Conservation (phyloP, 768 basidiomycete species). For the Termitomyces sp. region DNA sequence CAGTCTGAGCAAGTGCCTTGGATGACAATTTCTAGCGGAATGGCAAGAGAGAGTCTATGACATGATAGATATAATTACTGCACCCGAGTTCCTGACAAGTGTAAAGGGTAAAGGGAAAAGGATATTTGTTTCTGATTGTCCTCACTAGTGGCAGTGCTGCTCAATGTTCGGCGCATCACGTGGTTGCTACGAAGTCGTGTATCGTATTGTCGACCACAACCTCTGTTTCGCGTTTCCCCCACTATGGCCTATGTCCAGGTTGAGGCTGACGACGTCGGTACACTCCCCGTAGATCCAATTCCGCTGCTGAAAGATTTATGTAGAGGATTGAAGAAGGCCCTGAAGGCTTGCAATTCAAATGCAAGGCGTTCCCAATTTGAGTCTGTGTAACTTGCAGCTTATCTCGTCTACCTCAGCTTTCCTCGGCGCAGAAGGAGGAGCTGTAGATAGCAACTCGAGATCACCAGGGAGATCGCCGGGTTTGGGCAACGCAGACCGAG, state of each 20-base stretch:
- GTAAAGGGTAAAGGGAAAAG: too few relatives aligned
- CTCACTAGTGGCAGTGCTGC: neutral
- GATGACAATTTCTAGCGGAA: too few relatives aligned
- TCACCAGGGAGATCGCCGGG: slow-evolving; percentile 29
- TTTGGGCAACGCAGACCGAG: slow-evolving; percentile 48
- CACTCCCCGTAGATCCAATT: neutral
- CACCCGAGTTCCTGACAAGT: slow-evolving; percentile 9
- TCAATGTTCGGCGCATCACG: neutral
- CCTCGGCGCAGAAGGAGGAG: slow-evolving; percentile 39
- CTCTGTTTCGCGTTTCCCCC: slow-evolving; percentile 6
- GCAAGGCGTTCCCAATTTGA: slow-evolving; percentile 26
- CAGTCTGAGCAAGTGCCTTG: too few relatives aligned
- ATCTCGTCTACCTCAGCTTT: slow-evolving; percentile 39
- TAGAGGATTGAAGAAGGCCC: slow-evolving; percentile 63
- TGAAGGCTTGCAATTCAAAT: slow-evolving; percentile 70
- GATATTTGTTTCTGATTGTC: too few relatives aligned
- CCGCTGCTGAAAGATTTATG: neutral
- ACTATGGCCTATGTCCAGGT: slow-evolving; percentile 70
- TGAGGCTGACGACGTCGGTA: slow-evolving; percentile 62
- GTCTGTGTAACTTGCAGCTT: neutral
- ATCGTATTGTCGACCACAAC: neutral
- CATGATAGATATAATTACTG: slow-evolving; percentile 21
- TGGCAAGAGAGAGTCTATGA: too few relatives aligned
- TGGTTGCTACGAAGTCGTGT: neutral
- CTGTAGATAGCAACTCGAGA: slow-evolving; percentile 19